phyloP scores from a whole-genome alignment of 2,329 filamentous ascomycete species.

The Akanthomyces dipterigenus region DNA sequence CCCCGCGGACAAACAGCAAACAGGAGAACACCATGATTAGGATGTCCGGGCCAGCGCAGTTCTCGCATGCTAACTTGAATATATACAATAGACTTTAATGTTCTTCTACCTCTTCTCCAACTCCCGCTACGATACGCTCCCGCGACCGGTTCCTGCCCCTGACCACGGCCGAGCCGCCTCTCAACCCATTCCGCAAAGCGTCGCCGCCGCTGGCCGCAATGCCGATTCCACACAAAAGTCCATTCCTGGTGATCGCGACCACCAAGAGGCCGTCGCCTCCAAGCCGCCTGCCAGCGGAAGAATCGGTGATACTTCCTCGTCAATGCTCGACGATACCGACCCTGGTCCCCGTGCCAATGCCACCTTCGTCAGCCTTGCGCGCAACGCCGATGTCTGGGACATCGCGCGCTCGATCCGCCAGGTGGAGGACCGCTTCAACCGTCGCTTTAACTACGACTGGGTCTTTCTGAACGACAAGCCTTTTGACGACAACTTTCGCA shows the following conservation, averaged over 20 bases:
- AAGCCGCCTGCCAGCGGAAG: constrained; percentile 45
- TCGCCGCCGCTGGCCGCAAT: background rate
- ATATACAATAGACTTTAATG: constrained; percentile 46
- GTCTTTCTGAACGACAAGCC: constrained; percentile 96
- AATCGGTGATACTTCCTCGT: constrained; percentile 45
- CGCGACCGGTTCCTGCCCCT: constrained; percentile 16
- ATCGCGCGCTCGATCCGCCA: constrained; percentile 93
- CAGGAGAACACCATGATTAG: no score
- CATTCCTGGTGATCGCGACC: constrained; percentile 21
- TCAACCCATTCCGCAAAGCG: constrained; percentile 13
- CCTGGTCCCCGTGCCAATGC: constrained; percentile 82
- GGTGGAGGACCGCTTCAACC: constrained; percentile 97
- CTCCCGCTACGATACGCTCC: constrained; percentile 36
- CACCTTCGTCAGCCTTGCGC: constrained; percentile 91
- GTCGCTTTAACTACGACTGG: constrained; percentile 96
- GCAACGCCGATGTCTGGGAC: constrained; percentile 93
- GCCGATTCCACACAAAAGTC: constrained; percentile 18
- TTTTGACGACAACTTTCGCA: constrained; percentile 90
- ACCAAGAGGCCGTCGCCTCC: constrained; percentile 33
- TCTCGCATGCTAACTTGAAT: constrained; percentile 14
- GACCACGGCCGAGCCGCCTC: constrained; percentile 13
- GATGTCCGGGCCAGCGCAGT: background rate
- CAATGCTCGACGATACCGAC: constrained; percentile 39
- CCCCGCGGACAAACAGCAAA: background rate
- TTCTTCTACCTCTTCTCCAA: constrained; percentile 77